These are phyloP conservation scores for Corrigiola litoralis DNA, from an alignment of 179 eudicot genomes.

Conservation along the genomic window DNA sequence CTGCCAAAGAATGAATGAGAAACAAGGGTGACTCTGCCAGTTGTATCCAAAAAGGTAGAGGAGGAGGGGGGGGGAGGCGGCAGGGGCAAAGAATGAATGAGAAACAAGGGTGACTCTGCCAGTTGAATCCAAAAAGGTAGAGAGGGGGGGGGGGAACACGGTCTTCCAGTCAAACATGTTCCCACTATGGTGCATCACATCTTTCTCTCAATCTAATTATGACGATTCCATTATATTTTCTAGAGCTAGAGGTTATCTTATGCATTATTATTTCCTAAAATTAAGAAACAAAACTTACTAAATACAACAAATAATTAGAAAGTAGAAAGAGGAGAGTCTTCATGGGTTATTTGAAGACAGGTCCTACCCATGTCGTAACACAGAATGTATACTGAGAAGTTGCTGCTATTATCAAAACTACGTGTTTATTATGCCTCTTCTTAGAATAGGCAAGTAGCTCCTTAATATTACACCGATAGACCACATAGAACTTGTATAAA, in stretches of 20 bases:
- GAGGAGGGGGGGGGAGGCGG: not conserved
- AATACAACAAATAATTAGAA: too few species aligned
- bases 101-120: not conserved
- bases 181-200: not conserved
- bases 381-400: too few species aligned
- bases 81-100: not conserved
- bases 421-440: too few species aligned
- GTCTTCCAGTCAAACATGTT: not conserved
- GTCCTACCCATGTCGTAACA: too few species aligned
- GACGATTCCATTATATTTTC: not conserved
- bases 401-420: too few species aligned
- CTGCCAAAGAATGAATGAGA: slow-evolving; percentile 39
- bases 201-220: not conserved
- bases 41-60: not conserved
- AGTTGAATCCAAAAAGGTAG: not conserved
- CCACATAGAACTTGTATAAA: not conserved
- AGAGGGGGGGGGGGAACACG: not conserved
- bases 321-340: too few species aligned
- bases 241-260: too few species aligned
- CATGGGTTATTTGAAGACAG: too few species aligned
- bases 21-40: not conserved
- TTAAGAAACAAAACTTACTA: not conserved
- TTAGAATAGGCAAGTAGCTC: too few species aligned
- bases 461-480: too few species aligned
- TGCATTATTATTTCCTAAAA: too few species aligned